Conservation (phyloP, 768 basidiomycete species). For the Coprinellus aureogranulatus region DNA sequence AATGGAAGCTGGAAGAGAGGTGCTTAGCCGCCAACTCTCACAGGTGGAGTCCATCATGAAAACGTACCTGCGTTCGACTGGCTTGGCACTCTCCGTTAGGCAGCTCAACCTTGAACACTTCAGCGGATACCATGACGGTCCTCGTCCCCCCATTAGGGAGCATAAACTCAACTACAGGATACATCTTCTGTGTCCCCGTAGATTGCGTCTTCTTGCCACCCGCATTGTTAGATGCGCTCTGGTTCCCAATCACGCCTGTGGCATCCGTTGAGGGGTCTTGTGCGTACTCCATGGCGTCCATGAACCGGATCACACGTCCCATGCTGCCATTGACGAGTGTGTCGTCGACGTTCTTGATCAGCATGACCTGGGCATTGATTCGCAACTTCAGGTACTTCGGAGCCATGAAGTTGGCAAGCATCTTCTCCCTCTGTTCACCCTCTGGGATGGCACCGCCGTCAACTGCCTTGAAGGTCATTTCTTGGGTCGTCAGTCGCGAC, state of each 20-base stretch:
- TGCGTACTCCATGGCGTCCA: conserved; percentile 47
- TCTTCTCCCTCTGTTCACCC: conserved; percentile 60
- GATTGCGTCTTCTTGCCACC: conserved; percentile 23
- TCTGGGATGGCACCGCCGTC: conserved; percentile 66
- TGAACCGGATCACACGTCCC: conserved; percentile 79
- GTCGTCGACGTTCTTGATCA: conserved; percentile 92
- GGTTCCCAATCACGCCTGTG: conserved; percentile 22
- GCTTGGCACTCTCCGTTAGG: conserved; percentile 86
- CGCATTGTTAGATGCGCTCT: not conserved
- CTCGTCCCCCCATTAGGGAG: conserved; percentile 55
- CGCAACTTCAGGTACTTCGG: conserved; percentile 67
- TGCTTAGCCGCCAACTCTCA: conserved; percentile 1
- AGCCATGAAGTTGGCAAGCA: conserved; percentile 91
- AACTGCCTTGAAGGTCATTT: conserved; percentile 49
- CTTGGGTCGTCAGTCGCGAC: conserved; percentile 50
- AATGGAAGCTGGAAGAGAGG: conserved; percentile 63
- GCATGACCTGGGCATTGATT: conserved; percentile 86
- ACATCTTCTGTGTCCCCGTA: conserved; percentile 24
- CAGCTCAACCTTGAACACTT: conserved; percentile 83
- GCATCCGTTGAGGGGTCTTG: conserved; percentile 24
- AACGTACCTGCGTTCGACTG: conserved; percentile 70
- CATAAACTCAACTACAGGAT: conserved; percentile 79
- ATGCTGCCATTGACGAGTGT: conserved; percentile 92
- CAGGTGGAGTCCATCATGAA: not conserved
- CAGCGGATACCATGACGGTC: conserved; percentile 60